Conservation (phyloP, 306 rosid genomes). For the Begonia masoniana region DNA sequence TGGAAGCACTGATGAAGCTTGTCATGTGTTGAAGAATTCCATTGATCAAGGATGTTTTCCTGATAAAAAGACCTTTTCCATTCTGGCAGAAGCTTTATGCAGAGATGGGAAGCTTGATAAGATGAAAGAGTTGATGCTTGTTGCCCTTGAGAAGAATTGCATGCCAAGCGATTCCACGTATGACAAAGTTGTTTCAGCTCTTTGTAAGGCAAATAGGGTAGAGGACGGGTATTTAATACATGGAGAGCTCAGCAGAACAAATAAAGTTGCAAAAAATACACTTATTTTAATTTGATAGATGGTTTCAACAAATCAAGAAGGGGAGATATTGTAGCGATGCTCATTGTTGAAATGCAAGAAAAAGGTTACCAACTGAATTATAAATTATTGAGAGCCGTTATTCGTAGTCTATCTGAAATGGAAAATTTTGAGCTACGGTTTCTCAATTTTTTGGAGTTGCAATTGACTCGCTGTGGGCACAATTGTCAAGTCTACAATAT, state of each 20-base stretch:
- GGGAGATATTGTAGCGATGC: slow-evolving; percentile 59
- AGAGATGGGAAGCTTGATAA: slow-evolving; percentile 44
- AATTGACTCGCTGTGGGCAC: slow-evolving; percentile 24
- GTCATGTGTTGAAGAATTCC: slow-evolving; percentile 22
- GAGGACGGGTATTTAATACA: slow-evolving; percentile 48
- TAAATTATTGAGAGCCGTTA: slow-evolving; percentile 25
- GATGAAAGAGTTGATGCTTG: slow-evolving; percentile 58
- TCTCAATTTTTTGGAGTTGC: slow-evolving; percentile 36
- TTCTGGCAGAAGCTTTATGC: slow-evolving; percentile 38
- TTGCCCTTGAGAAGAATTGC: slow-evolving; percentile 30
- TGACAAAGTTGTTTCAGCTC: slow-evolving; percentile 37
- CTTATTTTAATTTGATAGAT: slow-evolving; percentile 38
- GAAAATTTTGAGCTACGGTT: slow-evolving; percentile 33
- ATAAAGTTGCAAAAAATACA: slow-evolving; percentile 10
- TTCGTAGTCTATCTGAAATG: slow-evolving; percentile 33
- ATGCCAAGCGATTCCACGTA: slow-evolving; percentile 21
- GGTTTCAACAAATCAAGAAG: slow-evolving; percentile 30
- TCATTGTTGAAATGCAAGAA: slow-evolving; percentile 68
- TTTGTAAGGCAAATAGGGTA: slow-evolving; percentile 42
- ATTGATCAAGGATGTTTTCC: slow-evolving; percentile 36
- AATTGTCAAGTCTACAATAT: slow-evolving; percentile 17
- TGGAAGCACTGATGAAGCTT: slow-evolving; percentile 43
- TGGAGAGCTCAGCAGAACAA: slow-evolving; percentile 24
- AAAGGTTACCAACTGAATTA: slow-evolving; percentile 28
- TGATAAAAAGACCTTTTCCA: slow-evolving; percentile 28